phyloP scores from a whole-genome alignment of 2,329 filamentous ascomycete genomes.

The Stachybotrys chartarum region DNA sequence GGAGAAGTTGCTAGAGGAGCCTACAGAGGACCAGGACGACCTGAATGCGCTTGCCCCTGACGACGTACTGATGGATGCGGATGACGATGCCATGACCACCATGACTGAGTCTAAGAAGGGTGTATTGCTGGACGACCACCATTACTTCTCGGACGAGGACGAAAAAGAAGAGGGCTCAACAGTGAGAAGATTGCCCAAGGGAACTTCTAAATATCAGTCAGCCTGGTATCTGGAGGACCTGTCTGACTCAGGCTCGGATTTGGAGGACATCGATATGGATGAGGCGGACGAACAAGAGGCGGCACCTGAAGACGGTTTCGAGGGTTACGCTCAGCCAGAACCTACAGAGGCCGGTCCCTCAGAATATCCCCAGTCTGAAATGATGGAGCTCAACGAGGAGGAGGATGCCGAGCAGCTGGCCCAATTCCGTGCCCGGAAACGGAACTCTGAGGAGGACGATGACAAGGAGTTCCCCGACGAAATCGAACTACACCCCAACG shows the following conservation, averaged over 20 bases:
- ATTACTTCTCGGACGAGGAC: constrained; percentile 93
- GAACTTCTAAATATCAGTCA: constrained; percentile 89
- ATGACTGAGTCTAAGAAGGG: constrained; percentile 60
- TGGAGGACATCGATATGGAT: constrained; percentile 57
- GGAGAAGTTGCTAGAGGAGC: constrained; percentile 58
- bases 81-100: constrained; percentile 35
- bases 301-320: constrained; percentile 76
- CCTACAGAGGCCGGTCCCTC: constrained; percentile 75
- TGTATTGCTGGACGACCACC: constrained; percentile 90
- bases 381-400: constrained; percentile 82
- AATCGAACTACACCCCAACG: constrained; percentile 85
- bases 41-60: constrained; percentile 80
- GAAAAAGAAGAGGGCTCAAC: constrained; percentile 38
- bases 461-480: constrained; percentile 96
- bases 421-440: constrained; percentile 71
- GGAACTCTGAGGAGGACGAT: constrained; percentile 74
- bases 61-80: constrained; percentile 65
- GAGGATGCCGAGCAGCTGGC: constrained; percentile 69
- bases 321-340: constrained; percentile 57
- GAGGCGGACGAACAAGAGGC: constrained; percentile 53
- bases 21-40: constrained; percentile 75
- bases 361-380: constrained; percentile 89
- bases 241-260: constrained; percentile 79
- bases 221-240: constrained; percentile 85
- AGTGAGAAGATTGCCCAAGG: constrained; percentile 75